Evolutionary conservation across 1,284 basidiomycete species (phyloP).

Genomic region (Austroboletus niveus): DNA sequence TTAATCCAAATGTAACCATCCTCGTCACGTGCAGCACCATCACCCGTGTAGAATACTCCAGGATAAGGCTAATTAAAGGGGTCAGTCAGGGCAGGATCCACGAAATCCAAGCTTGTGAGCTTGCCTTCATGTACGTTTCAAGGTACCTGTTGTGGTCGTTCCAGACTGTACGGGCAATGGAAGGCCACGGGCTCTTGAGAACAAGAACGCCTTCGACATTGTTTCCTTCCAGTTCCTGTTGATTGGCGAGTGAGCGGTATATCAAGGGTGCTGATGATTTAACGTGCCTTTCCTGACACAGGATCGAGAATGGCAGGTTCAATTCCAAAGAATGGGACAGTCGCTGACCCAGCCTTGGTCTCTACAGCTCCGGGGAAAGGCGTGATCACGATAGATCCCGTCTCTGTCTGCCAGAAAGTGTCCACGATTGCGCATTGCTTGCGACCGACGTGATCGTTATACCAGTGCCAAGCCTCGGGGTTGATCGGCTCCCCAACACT

Average conservation of each 20-base stretch:
- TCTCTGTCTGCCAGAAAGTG: conserved; percentile 98
- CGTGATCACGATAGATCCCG: conserved; percentile 92
- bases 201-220: conserved; percentile 91
- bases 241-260: neutral
- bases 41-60: conserved; percentile 93
- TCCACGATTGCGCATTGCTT: conserved; percentile 93
- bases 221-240: conserved; percentile 72
- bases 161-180: conserved; percentile 93
- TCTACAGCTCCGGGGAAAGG: conserved; percentile 95
- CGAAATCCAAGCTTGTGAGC: conserved; percentile 1
- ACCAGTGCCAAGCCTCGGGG: conserved; percentile 99
- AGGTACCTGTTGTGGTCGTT: conserved; percentile 89
- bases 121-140: conserved; percentile 89
- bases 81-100: conserved; percentile 1
- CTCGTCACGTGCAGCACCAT: conserved; percentile 91
- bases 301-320: conserved; percentile 89
- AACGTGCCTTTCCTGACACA: conserved; percentile 55
- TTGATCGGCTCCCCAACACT: conserved; percentile 98
- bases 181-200: conserved; percentile 90
- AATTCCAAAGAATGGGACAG: conserved; percentile 97
- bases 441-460: conserved; percentile 91
- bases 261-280: conserved; percentile 1
- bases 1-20: conserved; percentile 99
- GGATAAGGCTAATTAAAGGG: conserved; percentile 60
- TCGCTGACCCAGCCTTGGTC: conserved; percentile 95